A percentile compares a stretch with the other conserved stretches of the same genome.
Conservation (phyloP, 2,329 filamentous ascomycete genomes). For the Aspergillus neoniger region DNA sequence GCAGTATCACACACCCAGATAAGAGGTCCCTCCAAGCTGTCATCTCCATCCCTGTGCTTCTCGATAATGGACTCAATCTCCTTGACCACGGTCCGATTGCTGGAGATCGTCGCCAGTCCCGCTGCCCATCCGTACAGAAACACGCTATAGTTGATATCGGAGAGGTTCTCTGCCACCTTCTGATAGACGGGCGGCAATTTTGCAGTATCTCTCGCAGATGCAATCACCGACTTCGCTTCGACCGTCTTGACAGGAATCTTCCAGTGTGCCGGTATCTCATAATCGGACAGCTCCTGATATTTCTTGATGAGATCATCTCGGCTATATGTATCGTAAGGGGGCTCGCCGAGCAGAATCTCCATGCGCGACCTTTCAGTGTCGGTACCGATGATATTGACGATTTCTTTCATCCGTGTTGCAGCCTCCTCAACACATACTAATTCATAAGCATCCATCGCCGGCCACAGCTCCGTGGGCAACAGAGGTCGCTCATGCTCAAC, state of each 20-base stretch:
- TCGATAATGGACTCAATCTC: slow-evolving; percentile 64
- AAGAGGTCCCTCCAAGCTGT: slow-evolving; percentile 58
- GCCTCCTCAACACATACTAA: slow-evolving; percentile 70
- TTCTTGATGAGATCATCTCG: slow-evolving; percentile 35
- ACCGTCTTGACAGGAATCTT: slow-evolving; percentile 63
- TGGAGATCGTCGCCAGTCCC: slow-evolving; percentile 67
- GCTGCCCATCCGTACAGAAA: slow-evolving; percentile 71
- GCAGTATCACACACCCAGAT: slow-evolving; percentile 68
- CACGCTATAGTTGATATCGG: slow-evolving; percentile 66
- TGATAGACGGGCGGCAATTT: slow-evolving; percentile 50
- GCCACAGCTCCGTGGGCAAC: slow-evolving; percentile 63
- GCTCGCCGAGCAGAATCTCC: slow-evolving; percentile 58
- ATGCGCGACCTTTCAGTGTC: slow-evolving; percentile 62
- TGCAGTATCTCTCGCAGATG: slow-evolving; percentile 31
- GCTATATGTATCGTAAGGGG: slow-evolving; percentile 35
- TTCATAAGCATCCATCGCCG: slow-evolving; percentile 56
- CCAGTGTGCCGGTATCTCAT: slow-evolving; percentile 56
- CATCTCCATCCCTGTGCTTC: slow-evolving; percentile 48
- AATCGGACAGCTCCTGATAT: slow-evolving; percentile 54
- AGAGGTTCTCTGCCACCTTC: slow-evolving; percentile 52
- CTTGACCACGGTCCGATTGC: slow-evolving; percentile 67
- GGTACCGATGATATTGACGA: slow-evolving; percentile 65
- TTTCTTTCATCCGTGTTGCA: slow-evolving; percentile 65
- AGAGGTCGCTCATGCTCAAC: slow-evolving; percentile 64
- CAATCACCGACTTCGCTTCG: slow-evolving; percentile 48